Evolutionary conservation across 257 asterid species (phyloP).

Genomic region (Orobanche coerulescens): DNA sequence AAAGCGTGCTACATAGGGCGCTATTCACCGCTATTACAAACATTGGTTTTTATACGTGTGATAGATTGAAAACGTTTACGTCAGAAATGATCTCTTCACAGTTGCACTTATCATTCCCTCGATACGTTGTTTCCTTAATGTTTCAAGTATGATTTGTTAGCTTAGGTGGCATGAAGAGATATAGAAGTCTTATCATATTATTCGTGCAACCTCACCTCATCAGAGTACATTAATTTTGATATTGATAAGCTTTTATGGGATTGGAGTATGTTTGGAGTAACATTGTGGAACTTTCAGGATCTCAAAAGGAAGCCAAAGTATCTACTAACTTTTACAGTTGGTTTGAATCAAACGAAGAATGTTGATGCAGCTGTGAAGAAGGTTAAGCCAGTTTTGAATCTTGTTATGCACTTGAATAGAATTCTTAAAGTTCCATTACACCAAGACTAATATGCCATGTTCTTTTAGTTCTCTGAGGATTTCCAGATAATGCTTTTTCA

Average conservation of each 20-base stretch:
- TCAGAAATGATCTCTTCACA: constrained; percentile 3
- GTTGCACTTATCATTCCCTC: neutral
- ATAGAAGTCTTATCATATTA: neutral
- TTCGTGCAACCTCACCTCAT: constrained; percentile 6
- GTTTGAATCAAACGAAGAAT: constrained; percentile 65
- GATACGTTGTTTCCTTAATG: constrained; percentile 3
- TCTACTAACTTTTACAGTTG: constrained; percentile 91
- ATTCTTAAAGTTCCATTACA: constrained; percentile 8
- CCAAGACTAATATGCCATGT: constrained; percentile 22
- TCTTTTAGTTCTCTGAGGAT: constrained; percentile 75
- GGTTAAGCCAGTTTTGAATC: constrained; percentile 36
- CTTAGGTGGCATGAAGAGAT: constrained; percentile 1
- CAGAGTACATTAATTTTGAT: no score
- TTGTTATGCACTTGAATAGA: neutral
- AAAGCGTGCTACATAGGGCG: no score
- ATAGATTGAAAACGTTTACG: neutral
- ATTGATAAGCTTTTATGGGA: constrained; percentile 6
- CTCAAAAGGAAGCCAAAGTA: constrained; percentile 82
- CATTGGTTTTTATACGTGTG: constrained; percentile 10
- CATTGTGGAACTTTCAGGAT: constrained; percentile 58
- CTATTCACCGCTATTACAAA: no score
- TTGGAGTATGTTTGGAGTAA: constrained; percentile 18
- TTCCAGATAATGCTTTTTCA: constrained; percentile 95
- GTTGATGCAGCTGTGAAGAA: constrained; percentile 81
- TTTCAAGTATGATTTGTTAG: constrained; percentile 4